Evolutionary conservation across 441 rosid species (phyloP).

Genomic region (Gossypium trilobum): DNA sequence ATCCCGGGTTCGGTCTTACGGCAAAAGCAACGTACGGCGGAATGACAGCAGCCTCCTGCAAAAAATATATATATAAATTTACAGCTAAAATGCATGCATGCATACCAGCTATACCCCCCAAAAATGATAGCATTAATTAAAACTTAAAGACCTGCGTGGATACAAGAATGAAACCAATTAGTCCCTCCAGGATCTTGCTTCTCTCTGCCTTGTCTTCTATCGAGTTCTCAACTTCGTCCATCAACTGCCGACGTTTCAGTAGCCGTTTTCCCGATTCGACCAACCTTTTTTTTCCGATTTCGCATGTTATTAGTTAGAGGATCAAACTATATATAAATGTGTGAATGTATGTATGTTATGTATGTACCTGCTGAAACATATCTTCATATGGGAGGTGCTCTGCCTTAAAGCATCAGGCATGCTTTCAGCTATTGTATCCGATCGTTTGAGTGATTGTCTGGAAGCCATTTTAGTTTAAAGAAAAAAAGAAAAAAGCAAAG

Average conservation of each 20-base stretch:
- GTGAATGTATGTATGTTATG: background rate
- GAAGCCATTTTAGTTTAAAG: constrained; percentile 21
- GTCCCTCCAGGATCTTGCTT: constrained; percentile 50
- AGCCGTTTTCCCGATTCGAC: constrained; percentile 53
- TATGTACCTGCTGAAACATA: constrained; percentile 33
- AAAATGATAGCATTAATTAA: background rate
- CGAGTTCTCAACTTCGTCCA: constrained; percentile 53
- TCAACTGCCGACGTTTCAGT: constrained; percentile 51
- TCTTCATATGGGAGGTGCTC: constrained; percentile 40
- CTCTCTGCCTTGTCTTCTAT: constrained; percentile 52
- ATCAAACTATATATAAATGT: background rate
- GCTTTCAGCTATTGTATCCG: constrained; percentile 37
- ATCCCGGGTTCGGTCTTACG: constrained; percentile 74
- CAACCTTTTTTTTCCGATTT: constrained; percentile 28
- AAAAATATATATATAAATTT: background rate
- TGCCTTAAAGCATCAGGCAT: constrained; percentile 42
- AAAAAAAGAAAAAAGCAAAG: background rate
- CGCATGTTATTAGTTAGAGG: background rate
- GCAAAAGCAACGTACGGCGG: constrained; percentile 76
- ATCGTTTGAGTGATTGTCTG: constrained; percentile 25
- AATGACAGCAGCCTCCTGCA: constrained; percentile 76
- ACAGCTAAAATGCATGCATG: background rate
- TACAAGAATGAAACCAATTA: constrained; percentile 66
- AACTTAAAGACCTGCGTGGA: constrained; percentile 42
- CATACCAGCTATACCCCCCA: background rate